Evolutionary conservation across 2,329 filamentous ascomycete genomes (phyloP).

Genomic region (Truncatella angustata): DNA sequence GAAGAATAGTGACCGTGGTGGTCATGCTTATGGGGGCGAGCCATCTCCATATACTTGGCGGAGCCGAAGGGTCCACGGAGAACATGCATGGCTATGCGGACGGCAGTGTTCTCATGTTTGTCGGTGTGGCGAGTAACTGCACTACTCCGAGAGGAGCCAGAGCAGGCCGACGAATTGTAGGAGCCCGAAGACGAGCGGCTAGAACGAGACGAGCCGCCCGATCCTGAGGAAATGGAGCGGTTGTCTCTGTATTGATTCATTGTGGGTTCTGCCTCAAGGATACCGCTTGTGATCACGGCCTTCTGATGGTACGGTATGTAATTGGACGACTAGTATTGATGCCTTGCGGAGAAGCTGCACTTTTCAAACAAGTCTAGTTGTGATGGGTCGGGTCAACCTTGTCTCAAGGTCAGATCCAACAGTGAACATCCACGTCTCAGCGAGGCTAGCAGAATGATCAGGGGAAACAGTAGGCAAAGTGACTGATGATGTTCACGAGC

Average conservation of each 20-base stretch:
- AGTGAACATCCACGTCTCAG: too few species aligned
- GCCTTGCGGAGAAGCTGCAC: not conserved
- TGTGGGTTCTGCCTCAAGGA: not conserved
- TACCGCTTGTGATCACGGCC: not conserved
- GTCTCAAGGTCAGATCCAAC: not conserved
- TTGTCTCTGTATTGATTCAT: not conserved
- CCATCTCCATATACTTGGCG: slow-evolving; percentile 5
- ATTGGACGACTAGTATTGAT: too few species aligned
- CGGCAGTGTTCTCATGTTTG: slow-evolving; percentile 19
- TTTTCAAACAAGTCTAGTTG: not conserved
- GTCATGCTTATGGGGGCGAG: not conserved
- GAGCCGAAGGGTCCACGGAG: slow-evolving; percentile 29
- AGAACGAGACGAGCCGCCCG: not conserved
- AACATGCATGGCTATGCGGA: slow-evolving; percentile 26
- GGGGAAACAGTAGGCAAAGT: too few species aligned
- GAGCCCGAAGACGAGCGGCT: not conserved
- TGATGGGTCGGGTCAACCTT: not conserved
- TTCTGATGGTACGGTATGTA: too few species aligned
- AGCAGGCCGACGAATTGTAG: not conserved
- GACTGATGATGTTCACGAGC: too few species aligned
- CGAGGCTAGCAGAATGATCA: too few species aligned
- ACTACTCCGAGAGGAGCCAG: slow-evolving; percentile 22
- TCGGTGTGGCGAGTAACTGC: slow-evolving; percentile 26
- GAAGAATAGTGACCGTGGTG: not conserved
- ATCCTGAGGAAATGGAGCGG: not conserved